phyloP scores from a whole-genome alignment of 2,329 filamentous ascomycete genomes.

The Cladophialophora immunda region DNA sequence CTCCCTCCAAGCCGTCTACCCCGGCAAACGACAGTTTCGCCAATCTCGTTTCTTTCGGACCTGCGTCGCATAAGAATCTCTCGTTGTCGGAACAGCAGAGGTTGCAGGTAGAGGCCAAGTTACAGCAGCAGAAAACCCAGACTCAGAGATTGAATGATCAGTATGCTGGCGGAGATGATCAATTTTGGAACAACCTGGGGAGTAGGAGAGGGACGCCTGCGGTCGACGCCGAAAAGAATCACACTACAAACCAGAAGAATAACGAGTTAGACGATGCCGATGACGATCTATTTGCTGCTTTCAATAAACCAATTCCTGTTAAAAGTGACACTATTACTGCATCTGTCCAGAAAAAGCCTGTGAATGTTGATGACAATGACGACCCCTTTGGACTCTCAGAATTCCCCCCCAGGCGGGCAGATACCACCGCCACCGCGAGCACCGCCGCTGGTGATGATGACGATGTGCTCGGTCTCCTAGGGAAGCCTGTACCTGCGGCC shows the following conservation, averaged over 20 bases:
- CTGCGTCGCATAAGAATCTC: constrained; percentile 69
- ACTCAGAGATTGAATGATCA: constrained; percentile 76
- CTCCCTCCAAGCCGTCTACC: constrained; percentile 51
- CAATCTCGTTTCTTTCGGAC: constrained; percentile 69
- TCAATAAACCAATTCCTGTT: constrained; percentile 55
- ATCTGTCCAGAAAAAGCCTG: constrained; percentile 39
- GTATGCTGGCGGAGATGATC: constrained; percentile 72
- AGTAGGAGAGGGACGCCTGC: constrained; percentile 58
- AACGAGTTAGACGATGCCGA: constrained; percentile 50
- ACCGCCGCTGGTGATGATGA: constrained; percentile 71
- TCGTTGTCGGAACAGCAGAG: constrained; percentile 71
- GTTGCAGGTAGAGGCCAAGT: constrained; percentile 78
- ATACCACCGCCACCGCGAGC: constrained; percentile 61
- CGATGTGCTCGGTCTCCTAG: constrained; percentile 69
- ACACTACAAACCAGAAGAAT: constrained; percentile 7
- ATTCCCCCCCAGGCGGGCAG: constrained; percentile 57
- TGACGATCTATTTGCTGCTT: constrained; percentile 69
- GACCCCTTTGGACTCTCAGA: constrained; percentile 85
- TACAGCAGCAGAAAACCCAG: constrained; percentile 76
- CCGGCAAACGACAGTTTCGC: constrained; percentile 64
- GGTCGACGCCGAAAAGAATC: constrained; percentile 30
- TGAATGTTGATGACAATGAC: constrained; percentile 70
- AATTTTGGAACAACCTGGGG: constrained; percentile 79
- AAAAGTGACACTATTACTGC: constrained; percentile 42
- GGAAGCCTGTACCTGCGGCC: constrained; percentile 62